phyloP scores from a whole-genome alignment of 1,284 basidiomycete species.

The Taiwanofungus camphoratus region DNA sequence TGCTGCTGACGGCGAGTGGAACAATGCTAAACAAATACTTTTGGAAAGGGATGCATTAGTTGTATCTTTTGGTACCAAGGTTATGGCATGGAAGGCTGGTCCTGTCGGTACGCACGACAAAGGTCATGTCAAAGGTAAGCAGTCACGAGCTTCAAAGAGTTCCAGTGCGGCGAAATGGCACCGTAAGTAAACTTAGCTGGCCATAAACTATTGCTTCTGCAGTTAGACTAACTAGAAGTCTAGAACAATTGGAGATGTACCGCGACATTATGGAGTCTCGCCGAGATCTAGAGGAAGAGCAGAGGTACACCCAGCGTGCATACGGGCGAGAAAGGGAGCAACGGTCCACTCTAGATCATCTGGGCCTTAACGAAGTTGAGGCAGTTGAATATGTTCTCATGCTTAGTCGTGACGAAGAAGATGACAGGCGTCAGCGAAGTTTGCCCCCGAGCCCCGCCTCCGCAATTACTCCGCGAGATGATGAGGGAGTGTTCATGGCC shows the following conservation, averaged over 20 bases:
- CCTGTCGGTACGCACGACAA: slow-evolving; percentile 30
- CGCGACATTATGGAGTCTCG: slow-evolving; percentile 61
- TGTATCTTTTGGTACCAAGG: slow-evolving; percentile 55
- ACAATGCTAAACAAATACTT: slow-evolving; percentile 56
- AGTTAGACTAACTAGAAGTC: no score
- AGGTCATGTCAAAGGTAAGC: slow-evolving; percentile 31
- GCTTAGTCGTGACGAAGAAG: slow-evolving; percentile 78
- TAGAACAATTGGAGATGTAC: slow-evolving; percentile 61
- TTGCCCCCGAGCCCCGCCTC: not conserved
- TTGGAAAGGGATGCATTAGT: slow-evolving; percentile 60
- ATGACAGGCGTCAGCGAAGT: slow-evolving; percentile 17
- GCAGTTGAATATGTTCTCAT: slow-evolving; percentile 81
- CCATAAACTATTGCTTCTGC: no score
- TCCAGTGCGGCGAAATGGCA: slow-evolving; percentile 40
- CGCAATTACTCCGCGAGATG: slow-evolving; percentile 16
- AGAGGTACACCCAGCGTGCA: slow-evolving; percentile 28
- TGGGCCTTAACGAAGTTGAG: slow-evolving; percentile 74
- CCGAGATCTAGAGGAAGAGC: slow-evolving; percentile 47
- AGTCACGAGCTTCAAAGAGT: slow-evolving; percentile 29
- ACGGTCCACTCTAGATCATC: slow-evolving; percentile 44
- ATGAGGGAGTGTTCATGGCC: slow-evolving; percentile 53
- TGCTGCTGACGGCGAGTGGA: slow-evolving; percentile 33
- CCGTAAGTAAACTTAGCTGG: slow-evolving; percentile 43
- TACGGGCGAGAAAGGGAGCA: slow-evolving; percentile 54
- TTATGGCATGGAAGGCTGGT: slow-evolving; percentile 68